Conservation (phyloP, 306 rosid genomes). For the Cucurbita argyrosperma region DNA sequence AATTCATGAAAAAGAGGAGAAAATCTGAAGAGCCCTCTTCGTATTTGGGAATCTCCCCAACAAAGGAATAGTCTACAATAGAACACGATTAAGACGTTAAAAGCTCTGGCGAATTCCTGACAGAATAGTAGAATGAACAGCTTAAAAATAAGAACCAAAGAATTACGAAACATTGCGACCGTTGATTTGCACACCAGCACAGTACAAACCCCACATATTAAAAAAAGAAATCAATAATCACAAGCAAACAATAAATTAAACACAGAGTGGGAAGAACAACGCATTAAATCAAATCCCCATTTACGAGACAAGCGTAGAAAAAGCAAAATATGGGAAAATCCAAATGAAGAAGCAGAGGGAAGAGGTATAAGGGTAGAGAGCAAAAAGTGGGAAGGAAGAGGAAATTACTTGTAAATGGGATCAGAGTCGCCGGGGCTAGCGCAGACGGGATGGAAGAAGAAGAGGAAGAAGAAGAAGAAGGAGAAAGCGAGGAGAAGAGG, state of each 20-base stretch:
- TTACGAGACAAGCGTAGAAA: neutral
- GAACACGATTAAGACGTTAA: too few relatives aligned
- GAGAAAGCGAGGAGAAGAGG: slow-evolving; percentile 22
- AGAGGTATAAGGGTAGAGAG: neutral
- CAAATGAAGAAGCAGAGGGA: neutral
- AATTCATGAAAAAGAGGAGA: neutral
- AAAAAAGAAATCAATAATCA: neutral
- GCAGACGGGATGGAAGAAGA: slow-evolving; percentile 18
- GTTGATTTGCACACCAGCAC: neutral
- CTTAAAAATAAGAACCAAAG: neutral
- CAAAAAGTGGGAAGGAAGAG: neutral
- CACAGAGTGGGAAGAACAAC: neutral
- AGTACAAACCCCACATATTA: neutral
- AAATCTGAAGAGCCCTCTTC: neutral
- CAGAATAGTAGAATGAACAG: neutral
- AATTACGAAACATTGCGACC: neutral
- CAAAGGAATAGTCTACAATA: neutral
- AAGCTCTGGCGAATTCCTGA: too few relatives aligned
- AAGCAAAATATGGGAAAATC: neutral
- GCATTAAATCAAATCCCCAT: neutral
- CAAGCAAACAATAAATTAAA: neutral
- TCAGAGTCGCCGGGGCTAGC: slow-evolving; percentile 71
- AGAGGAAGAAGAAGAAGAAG: slow-evolving; percentile 13
- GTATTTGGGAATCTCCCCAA: neutral
- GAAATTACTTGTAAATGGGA: slow-evolving; percentile 54